phyloP scores from a whole-genome alignment of 139 green algal genomes.

The Helicosporidium sp. region DNA sequence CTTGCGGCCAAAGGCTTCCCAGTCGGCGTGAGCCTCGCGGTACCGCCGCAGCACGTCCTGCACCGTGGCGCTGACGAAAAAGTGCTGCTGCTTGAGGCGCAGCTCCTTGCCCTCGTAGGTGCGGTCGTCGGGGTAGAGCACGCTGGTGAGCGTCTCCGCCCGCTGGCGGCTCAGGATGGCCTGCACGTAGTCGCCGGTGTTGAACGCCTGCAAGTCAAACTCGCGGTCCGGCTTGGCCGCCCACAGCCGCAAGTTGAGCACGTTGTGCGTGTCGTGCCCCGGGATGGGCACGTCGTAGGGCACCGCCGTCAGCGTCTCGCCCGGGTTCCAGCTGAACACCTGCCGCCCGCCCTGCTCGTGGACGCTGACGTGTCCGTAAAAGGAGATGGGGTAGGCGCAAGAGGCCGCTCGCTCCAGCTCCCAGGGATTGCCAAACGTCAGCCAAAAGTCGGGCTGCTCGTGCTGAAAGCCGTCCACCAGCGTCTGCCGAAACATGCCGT shows the following conservation, averaged over 20 bases:
- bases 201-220: slow-evolving; percentile 97
- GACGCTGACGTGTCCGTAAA: slow-evolving; percentile 73
- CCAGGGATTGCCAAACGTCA: slow-evolving; percentile 89
- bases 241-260: slow-evolving; percentile 96
- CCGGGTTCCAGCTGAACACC: slow-evolving; percentile 83
- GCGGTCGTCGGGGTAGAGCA: slow-evolving; percentile 95
- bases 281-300: slow-evolving; percentile 97
- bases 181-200: slow-evolving; percentile 74
- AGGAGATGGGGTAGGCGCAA: slow-evolving; percentile 66
- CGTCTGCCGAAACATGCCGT: slow-evolving; percentile 91
- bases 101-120: slow-evolving; percentile 94
- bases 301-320: slow-evolving; percentile 76
- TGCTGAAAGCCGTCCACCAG: slow-evolving; percentile 80
- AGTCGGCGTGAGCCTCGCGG: slow-evolving; percentile 42
- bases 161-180: slow-evolving; percentile 89
- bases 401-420: slow-evolving; percentile 72
- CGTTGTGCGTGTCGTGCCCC: slow-evolving; percentile 89
- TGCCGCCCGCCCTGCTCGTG: slow-evolving; percentile 52
- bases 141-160: slow-evolving; percentile 80
- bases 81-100: slow-evolving; percentile 97
- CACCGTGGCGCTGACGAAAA: slow-evolving; percentile 88
- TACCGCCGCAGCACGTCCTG: slow-evolving; percentile 77
- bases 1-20: slow-evolving; percentile 65
- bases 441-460: slow-evolving; percentile 93
- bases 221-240: slow-evolving; percentile 71